Evolutionary conservation across 768 basidiomycete genomes (phyloP).

Genomic region (Exsudoporus frostii): DNA sequence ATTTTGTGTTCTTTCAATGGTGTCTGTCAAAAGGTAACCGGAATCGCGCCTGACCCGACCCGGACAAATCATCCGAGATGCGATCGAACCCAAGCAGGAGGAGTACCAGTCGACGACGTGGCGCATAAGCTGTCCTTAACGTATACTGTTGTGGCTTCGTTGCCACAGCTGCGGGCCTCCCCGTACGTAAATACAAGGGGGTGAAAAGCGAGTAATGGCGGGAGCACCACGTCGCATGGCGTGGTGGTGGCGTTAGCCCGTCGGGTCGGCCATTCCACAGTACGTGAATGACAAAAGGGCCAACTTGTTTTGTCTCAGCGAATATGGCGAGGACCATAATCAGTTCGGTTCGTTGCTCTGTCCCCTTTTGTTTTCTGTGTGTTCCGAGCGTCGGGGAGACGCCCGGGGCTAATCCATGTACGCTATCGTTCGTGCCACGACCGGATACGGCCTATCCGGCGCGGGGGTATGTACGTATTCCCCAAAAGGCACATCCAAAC

Average conservation of each 20-base stretch:
- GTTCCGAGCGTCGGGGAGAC: neutral
- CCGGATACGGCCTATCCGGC: neutral
- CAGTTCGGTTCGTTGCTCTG: neutral
- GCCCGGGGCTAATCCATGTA: neutral
- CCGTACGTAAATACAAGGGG: neutral
- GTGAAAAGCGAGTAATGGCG: neutral
- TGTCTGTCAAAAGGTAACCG: neutral
- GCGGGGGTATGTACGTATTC: neutral
- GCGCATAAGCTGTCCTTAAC: neutral
- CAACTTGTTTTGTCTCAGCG: neutral
- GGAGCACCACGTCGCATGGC: neutral
- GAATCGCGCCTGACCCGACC: neutral
- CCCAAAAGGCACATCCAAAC: neutral
- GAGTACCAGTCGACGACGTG: neutral
- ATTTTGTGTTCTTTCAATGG: neutral
- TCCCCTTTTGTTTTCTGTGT: neutral
- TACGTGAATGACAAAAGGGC: slow-evolving; percentile 2
- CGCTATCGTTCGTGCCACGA: neutral
- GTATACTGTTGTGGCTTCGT: neutral
- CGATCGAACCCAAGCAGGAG: neutral
- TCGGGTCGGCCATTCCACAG: neutral
- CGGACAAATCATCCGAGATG: slow-evolving; percentile 10
- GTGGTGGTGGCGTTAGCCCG: neutral
- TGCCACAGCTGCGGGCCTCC: neutral
- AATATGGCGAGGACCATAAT: neutral